These are phyloP conservation scores for Bretschneidera sinensis DNA, from an alignment of 345 rosid genomes.

Conservation along the genomic window DNA sequence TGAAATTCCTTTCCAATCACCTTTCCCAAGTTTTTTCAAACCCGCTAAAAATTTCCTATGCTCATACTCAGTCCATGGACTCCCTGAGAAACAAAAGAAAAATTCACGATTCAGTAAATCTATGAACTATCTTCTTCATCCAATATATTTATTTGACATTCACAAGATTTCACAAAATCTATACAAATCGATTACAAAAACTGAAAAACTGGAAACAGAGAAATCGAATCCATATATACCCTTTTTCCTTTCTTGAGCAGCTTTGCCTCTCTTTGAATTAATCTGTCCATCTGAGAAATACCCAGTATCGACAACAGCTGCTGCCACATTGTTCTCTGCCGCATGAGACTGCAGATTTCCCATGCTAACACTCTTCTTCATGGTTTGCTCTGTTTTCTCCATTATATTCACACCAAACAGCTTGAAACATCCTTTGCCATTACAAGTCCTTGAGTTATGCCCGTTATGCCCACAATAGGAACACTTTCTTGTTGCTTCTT, in stretches of 20 bases:
- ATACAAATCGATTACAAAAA: not conserved
- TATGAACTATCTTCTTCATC: not conserved
- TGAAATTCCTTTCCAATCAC: slow-evolving; percentile 71
- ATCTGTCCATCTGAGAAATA: slow-evolving; percentile 54
- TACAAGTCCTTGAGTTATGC: slow-evolving; percentile 49
- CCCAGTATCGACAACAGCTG: slow-evolving; percentile 28
- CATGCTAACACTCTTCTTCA: slow-evolving; percentile 41
- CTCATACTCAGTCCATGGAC: slow-evolving; percentile 69
- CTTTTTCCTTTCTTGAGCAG: slow-evolving; percentile 28
- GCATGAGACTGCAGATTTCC: slow-evolving; percentile 27
- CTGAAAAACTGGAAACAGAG: not conserved
- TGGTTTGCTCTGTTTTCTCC: slow-evolving; percentile 19
- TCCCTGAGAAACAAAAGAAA: slow-evolving; percentile 25
- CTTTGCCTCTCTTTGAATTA: slow-evolving; percentile 20
- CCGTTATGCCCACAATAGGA: slow-evolving; percentile 42
- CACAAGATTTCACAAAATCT: not conserved
- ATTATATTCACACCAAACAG: slow-evolving; percentile 56
- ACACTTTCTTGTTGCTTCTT: slow-evolving; percentile 38
- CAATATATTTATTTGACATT: not conserved
- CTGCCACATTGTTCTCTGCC: slow-evolving; percentile 15
- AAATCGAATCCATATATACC: slow-evolving; percentile 24
- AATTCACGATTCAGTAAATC: not conserved
- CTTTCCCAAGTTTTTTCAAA: slow-evolving; percentile 49
- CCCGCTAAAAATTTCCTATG: slow-evolving; percentile 48
- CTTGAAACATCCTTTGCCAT: slow-evolving; percentile 31